Conservation (phyloP, 2,329 filamentous ascomycete genomes). For the Penicillium sp. region DNA sequence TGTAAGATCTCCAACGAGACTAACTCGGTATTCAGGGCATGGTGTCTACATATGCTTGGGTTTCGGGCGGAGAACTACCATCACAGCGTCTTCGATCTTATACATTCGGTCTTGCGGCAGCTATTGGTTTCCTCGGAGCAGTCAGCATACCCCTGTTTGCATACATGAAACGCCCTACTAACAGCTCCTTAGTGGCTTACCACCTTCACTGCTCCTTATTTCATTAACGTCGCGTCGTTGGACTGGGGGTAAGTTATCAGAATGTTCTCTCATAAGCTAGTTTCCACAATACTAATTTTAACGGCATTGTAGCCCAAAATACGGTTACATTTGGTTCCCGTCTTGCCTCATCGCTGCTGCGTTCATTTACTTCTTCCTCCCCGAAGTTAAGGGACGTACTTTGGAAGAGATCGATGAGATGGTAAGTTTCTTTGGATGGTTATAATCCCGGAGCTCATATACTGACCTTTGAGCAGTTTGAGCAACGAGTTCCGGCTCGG, state of each 20-base stretch:
- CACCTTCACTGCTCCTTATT: slow-evolving; percentile 61
- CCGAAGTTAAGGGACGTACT: slow-evolving; percentile 55
- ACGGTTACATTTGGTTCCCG: slow-evolving; percentile 57
- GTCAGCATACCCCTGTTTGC: slow-evolving; percentile 14
- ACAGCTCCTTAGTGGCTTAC: slow-evolving; percentile 48
- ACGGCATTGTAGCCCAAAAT: slow-evolving; percentile 42
- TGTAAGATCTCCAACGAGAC: not conserved
- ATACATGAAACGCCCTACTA: not conserved
- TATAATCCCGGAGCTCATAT: not conserved
- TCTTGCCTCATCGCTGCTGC: slow-evolving; percentile 21
- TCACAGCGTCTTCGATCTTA: slow-evolving; percentile 58
- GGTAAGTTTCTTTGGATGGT: slow-evolving; percentile 28
- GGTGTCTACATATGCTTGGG: slow-evolving; percentile 59
- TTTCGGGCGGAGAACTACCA: slow-evolving; percentile 58
- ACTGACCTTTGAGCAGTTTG: slow-evolving; percentile 30
- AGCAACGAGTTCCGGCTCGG: slow-evolving; percentile 38
- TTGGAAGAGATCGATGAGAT: slow-evolving; percentile 59
- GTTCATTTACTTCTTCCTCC: slow-evolving; percentile 51
- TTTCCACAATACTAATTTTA: not conserved
- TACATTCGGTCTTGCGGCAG: slow-evolving; percentile 58
- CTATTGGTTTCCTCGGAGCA: slow-evolving; percentile 56
- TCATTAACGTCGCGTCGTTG: slow-evolving; percentile 56
- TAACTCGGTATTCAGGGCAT: slow-evolving; percentile 36
- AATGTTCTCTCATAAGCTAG: fast-evolving
- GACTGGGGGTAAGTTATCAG: slow-evolving; percentile 49